Evolutionary conservation across 495 filamentous ascomycete genomes (phyloP), one percentile per base, ranked within the genome.

Genomic region (Penicillium chermesinum): DNA sequence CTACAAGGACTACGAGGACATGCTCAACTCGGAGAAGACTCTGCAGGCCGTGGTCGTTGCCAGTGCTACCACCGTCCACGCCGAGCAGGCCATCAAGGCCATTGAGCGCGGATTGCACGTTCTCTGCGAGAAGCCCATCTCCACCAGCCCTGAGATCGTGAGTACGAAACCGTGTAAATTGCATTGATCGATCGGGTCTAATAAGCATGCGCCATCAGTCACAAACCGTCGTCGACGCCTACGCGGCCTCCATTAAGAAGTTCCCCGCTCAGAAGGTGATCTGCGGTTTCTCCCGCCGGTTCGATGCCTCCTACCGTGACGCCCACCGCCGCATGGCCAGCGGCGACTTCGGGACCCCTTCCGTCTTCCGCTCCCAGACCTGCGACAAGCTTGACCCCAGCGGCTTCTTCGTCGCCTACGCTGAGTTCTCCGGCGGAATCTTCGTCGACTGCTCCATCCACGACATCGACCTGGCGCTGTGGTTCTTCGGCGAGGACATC

Each of bases 381-480:
- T 77, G 74, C 60, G 76, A 80, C 49, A 72, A 65, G 50, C 65
- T 69, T 25, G 74, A 77, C 45, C 70, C 72, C 0, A 55, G 45
- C 33, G 75, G 74, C 2, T 75, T 73, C 57, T 78, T 77, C 49
- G 71, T 79, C 12, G 61, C 56, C 2, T 77, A 77, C 52, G 70
- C 75, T 14, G 61, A 71, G 44, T 67, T 63, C 44, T 63, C 55
- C 6, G 75, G 75, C 17, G 75, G 75, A 2, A 91, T 75, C 41
- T 79, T 79, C 45, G 73, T 78, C 13, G 75, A 78, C 59, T 73
- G 68, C 51, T 62, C 56, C 7, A 74, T 78, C 38, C 75, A 78
- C 50, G 75, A 78, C 47, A 76, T 78, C 41, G 75, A 78, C 39
- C 58, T 78, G 1, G 58, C 69, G 3, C 57, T 78, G 6, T 77